Conservation (phyloP, 768 basidiomycete genomes). For the Tulasnella sp. region DNA sequence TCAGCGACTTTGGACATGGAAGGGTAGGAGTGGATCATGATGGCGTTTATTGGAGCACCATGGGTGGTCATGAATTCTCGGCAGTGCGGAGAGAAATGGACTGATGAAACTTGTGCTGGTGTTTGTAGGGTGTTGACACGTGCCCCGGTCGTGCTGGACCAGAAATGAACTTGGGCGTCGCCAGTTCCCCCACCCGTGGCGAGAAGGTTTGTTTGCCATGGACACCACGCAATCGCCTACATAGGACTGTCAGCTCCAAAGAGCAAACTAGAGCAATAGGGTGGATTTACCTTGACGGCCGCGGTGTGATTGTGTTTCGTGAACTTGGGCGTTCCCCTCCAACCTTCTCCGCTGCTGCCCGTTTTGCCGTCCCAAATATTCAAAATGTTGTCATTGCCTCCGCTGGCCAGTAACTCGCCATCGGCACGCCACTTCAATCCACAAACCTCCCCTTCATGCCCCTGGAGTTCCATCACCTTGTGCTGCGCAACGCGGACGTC, state of each 20-base stretch:
- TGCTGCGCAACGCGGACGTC: constrained; percentile 82
- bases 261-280: not conserved
- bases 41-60: constrained; percentile 79
- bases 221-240: constrained; percentile 94
- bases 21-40: constrained; percentile 80
- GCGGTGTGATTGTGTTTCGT: constrained; percentile 85
- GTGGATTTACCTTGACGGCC: constrained; percentile 38
- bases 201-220: constrained; percentile 85
- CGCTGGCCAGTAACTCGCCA: constrained; percentile 82
- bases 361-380: constrained; percentile 92
- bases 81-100: constrained; percentile 74
- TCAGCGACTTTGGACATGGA: constrained; percentile 67
- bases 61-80: constrained; percentile 90
- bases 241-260: too few species aligned
- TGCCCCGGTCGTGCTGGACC: constrained; percentile 88
- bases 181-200: constrained; percentile 92
- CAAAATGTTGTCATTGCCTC: constrained; percentile 96
- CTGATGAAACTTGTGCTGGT: constrained; percentile 81
- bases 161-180: constrained; percentile 80
- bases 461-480: constrained; percentile 79
- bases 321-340: constrained; percentile 57
- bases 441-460: constrained; percentile 88
- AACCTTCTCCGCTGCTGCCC: constrained; percentile 24
- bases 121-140: constrained; percentile 78
- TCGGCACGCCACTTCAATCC: constrained; percentile 82